Percentiles rank a stretch among this genome's conserved stretches.
These are phyloP conservation scores for Cercospora sp. DNA, from an alignment of 2,329 filamentous ascomycete species.

Conservation along the genomic window DNA sequence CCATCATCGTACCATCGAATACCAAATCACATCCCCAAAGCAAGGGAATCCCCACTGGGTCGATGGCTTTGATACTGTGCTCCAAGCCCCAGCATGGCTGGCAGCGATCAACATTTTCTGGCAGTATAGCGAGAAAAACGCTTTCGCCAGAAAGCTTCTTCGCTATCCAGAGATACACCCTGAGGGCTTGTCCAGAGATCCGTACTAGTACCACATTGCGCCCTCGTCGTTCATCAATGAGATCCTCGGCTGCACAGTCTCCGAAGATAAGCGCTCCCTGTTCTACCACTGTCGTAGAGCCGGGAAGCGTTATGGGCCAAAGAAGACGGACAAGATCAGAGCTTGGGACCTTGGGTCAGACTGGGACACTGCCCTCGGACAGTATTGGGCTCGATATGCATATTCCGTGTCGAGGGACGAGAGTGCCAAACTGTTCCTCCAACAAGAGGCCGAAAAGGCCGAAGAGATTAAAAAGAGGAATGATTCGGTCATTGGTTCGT, in stretches of 20 bases:
- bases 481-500: not conserved
- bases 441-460: not conserved
- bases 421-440: not conserved
- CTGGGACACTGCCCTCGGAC: slow-evolving; percentile 2
- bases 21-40: not conserved
- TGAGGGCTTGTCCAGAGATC: not conserved
- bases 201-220: slow-evolving; percentile 8
- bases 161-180: not conserved
- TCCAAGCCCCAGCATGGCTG: not conserved
- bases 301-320: not conserved
- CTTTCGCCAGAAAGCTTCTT: not conserved
- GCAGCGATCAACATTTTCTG: slow-evolving; percentile 3
- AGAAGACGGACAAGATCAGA: not conserved
- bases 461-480: not conserved
- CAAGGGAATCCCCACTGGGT: not conserved
- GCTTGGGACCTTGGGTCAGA: not conserved
- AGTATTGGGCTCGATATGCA: not conserved
- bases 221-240: not conserved
- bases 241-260: not conserved
- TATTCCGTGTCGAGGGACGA: not conserved
- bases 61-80: not conserved
- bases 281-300: not conserved
- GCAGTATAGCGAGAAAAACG: not conserved
- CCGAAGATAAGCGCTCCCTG: not conserved
- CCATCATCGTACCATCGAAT: slow-evolving; percentile 2